Evolutionary conservation across 192 early-diverging fungal genomes (phyloP), one percentile per base, ranked within the genome.

Genomic region (Coemansia sp.): DNA sequence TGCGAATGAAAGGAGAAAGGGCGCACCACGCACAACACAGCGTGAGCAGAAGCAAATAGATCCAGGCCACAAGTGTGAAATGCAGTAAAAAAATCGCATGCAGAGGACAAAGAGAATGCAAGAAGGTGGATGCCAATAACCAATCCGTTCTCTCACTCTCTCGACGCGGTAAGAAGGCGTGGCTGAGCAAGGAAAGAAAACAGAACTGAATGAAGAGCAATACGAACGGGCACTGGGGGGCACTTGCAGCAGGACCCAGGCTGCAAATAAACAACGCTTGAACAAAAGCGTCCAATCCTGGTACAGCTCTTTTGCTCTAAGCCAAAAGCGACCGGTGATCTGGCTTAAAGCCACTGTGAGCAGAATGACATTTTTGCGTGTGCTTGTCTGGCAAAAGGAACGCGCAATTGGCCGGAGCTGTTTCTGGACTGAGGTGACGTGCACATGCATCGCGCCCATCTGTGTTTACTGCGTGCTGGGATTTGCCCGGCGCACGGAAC

Each of bases 1-100:
- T 50, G 48, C 24, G 48, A 50, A 50, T 50, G 25, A 50, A 50
- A 50, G 48, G 42, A 43, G 35, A 38, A 38, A n/a, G n/a, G n/a
- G n/a, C n/a, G n/a, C n/a, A n/a, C n/a, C n/a, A n/a, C n/a, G n/a
- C n/a, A n/a, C n/a, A n/a, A n/a, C n/a, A n/a, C n/a, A n/a, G n/a
- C n/a, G n/a, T n/a, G n/a, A n/a, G n/a, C n/a, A 38, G 35, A 38
- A 5, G 12, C 10, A 35, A 10, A 35, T 14, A 35, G 14, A 35
- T 35, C 10, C 14, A 12, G 7, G 31, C 6, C 7, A 5, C 31
- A 35, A 35, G 33, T 35, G 33, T 35, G 33, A 35, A 35, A 35
- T 10, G 33, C 33, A 35, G 33, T 35, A 35, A 35, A 32, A 35
- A 12, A n/a, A 35, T 14, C 14, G 33, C 33, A 35, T 35, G 33